Evolutionary conservation across 2,329 filamentous ascomycete species (phyloP).

Genomic region (Karstenula rhodostoma): DNA sequence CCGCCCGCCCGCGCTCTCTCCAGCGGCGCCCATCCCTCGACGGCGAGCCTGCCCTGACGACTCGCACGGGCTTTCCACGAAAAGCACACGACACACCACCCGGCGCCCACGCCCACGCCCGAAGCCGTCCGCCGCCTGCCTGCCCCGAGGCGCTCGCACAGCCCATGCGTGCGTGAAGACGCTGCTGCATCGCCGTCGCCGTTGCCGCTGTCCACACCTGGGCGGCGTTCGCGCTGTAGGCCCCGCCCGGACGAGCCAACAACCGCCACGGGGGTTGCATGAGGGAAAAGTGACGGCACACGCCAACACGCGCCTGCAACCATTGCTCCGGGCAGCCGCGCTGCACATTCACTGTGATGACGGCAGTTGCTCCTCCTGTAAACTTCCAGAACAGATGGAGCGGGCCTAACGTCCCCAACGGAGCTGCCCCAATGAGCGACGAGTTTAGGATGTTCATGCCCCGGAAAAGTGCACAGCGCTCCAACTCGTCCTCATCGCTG

Average conservation of each 20-base stretch:
- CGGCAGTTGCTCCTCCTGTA: constrained; percentile 71
- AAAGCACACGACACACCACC: constrained; percentile 50
- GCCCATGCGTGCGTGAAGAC: constrained; percentile 39
- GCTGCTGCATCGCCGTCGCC: constrained; percentile 18
- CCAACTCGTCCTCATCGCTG: constrained; percentile 90
- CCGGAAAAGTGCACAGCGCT: constrained; percentile 84
- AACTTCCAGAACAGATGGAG: constrained; percentile 72
- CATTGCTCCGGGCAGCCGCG: constrained; percentile 30
- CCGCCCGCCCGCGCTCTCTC: constrained; percentile 19
- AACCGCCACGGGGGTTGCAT: constrained; percentile 27
- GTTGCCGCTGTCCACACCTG: constrained; percentile 27
- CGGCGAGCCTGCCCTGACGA: constrained; percentile 21
- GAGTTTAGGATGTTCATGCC: constrained; percentile 90
- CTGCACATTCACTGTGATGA: constrained; percentile 58
- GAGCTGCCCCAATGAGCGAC: constrained; percentile 78
- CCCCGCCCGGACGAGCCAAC: constrained; percentile 33
- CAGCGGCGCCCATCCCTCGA: neutral
- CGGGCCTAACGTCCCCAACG: constrained; percentile 66
- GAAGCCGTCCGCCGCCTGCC: constrained; percentile 22
- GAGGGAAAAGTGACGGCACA: constrained; percentile 36
- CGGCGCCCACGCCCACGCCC: neutral
- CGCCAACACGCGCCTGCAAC: constrained; percentile 26
- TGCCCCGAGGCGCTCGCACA: constrained; percentile 21
- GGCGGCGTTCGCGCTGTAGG: constrained; percentile 37
- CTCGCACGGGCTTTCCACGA: constrained; percentile 41